Conservation (phyloP, 768 basidiomycete genomes). For the Kwoniella heveanensis region DNA sequence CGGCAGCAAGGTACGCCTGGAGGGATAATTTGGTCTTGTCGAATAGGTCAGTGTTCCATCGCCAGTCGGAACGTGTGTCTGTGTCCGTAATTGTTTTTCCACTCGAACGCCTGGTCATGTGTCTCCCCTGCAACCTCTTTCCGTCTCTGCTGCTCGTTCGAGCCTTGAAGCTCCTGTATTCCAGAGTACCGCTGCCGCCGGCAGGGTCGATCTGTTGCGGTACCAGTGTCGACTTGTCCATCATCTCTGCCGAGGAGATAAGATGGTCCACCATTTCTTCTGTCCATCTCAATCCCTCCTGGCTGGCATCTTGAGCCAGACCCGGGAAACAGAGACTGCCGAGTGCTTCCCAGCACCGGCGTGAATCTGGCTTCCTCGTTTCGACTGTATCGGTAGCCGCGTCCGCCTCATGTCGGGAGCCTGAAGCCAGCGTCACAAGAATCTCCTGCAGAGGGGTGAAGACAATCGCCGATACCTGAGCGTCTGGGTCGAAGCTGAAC, state of each 20-base stretch:
- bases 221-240: background rate
- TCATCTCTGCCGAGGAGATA: background rate
- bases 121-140: background rate
- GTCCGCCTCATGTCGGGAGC: too few relatives aligned
- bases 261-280: background rate
- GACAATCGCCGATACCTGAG: slow-evolving; percentile 1
- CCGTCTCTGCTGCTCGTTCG: background rate
- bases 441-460: background rate
- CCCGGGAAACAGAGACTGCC: background rate
- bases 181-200: background rate
- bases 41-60: slow-evolving; percentile 39
- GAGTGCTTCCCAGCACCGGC: too few relatives aligned
- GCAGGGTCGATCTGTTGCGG: background rate
- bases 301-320: background rate
- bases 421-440: background rate
- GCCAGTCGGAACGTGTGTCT: background rate
- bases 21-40: slow-evolving; percentile 33
- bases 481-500: slow-evolving; percentile 16
- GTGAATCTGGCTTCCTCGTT: too few relatives aligned
- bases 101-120: too few relatives aligned
- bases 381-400: background rate
- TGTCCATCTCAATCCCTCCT: background rate
- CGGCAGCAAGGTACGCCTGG: slow-evolving; percentile 38
- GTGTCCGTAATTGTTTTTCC: background rate
- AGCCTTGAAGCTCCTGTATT: too few relatives aligned